A percentile compares a stretch with the other conserved stretches of the same genome.
Conservation (phyloP, 495 filamentous ascomycete species). For the Lasiosphaeriaceae sp. region DNA sequence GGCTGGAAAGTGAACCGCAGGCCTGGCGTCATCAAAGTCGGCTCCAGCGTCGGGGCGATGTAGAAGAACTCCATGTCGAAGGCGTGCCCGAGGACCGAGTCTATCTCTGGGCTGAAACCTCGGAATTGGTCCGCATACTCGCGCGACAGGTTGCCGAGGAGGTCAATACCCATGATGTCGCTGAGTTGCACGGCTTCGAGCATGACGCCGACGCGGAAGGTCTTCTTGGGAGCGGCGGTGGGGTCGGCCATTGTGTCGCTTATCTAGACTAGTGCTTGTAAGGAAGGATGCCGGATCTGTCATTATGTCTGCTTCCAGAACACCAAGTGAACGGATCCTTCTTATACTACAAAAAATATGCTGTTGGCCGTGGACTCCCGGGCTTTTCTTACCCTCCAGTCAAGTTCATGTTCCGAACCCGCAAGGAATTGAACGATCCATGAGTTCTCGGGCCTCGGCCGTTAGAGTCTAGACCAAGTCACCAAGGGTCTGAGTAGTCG, state of each 20-base stretch:
- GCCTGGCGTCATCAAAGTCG: slow-evolving; percentile 7
- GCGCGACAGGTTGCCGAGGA: slow-evolving; percentile 20
- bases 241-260: neutral
- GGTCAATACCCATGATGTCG: slow-evolving; percentile 24
- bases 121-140: slow-evolving; percentile 11
- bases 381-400: too few relatives aligned
- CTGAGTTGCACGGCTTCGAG: slow-evolving; percentile 20
- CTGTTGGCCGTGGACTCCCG: too few relatives aligned
- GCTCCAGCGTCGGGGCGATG: slow-evolving; percentile 20
- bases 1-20: slow-evolving; percentile 13
- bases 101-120: neutral
- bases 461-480: too few relatives aligned
- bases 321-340: too few relatives aligned
- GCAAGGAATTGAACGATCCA: too few relatives aligned
- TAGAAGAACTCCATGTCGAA: slow-evolving; percentile 22
- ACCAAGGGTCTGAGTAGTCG: too few relatives aligned
- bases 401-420: too few relatives aligned
- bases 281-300: too few relatives aligned
- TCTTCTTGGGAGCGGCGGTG: slow-evolving; percentile 6
- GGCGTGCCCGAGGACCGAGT: slow-evolving; percentile 1
- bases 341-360: too few relatives aligned
- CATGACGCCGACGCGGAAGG: slow-evolving; percentile 21
- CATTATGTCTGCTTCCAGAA: too few relatives aligned
- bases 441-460: too few relatives aligned
- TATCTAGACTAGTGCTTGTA: neutral